phyloP scores from a whole-genome alignment of 1,284 basidiomycete species.

The Caloboletus firmus region DNA sequence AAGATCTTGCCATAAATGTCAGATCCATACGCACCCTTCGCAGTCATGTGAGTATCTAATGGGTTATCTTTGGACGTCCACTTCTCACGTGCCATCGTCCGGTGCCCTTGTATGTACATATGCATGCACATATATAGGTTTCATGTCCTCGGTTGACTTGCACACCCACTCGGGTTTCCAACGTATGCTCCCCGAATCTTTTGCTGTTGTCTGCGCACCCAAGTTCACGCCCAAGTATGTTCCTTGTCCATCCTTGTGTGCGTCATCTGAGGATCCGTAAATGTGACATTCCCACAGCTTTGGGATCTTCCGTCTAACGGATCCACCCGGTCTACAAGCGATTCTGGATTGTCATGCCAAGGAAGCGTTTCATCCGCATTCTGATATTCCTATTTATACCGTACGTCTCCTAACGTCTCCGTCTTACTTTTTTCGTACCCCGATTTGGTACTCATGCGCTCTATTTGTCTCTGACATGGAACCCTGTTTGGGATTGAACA shows the following conservation, averaged over 20 bases:
- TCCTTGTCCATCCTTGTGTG: neutral
- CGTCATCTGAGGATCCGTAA: neutral
- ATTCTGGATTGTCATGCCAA: conserved; percentile 67
- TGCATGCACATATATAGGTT: conserved; percentile 47
- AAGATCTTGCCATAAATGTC: conserved; percentile 3
- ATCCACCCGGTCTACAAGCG: conserved; percentile 76
- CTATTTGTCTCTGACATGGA: neutral
- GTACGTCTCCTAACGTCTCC: conserved; percentile 45
- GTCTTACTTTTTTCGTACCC: neutral
- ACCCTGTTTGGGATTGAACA: neutral
- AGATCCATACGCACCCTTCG: conserved; percentile 93
- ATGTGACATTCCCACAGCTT: conserved; percentile 47
- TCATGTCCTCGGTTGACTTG: conserved; percentile 87
- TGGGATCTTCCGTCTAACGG: conserved; percentile 84
- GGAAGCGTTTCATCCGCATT: conserved; percentile 83
- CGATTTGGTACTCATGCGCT: conserved; percentile 2
- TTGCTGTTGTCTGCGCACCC: conserved; percentile 89
- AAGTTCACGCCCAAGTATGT: conserved; percentile 71
- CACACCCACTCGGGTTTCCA: conserved; percentile 90
- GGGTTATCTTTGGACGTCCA: neutral
- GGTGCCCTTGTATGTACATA: neutral
- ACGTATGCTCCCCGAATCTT: conserved; percentile 83
- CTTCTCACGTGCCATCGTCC: conserved; percentile 10
- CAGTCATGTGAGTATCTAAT: conserved; percentile 67
- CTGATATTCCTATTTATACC: conserved; percentile 79